These are phyloP conservation scores for Phaeoacremonium minimum DNA, from an alignment of 2,329 filamentous ascomycete species.

Conservation along the genomic window DNA sequence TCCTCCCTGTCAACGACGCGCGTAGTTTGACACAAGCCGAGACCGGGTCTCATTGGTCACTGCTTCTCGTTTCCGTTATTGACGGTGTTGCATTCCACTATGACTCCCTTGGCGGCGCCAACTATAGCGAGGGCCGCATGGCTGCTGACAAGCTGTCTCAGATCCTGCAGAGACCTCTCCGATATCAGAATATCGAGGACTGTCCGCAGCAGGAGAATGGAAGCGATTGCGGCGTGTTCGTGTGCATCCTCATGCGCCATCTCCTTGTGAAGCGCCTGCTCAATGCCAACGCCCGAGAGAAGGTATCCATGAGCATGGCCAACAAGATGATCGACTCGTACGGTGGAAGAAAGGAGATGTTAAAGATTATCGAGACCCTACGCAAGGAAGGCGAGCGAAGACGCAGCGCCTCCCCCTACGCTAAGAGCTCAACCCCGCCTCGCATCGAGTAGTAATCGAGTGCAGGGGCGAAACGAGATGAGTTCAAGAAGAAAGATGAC, in stretches of 20 bases:
- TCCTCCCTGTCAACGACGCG: constrained; percentile 92
- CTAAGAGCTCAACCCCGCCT: constrained; percentile 29
- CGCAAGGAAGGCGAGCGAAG: constrained; percentile 83
- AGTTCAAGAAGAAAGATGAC: no score
- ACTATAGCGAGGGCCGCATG: constrained; percentile 67
- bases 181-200: constrained; percentile 79
- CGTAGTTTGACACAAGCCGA: constrained; percentile 73
- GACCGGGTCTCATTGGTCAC: constrained; percentile 90
- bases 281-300: constrained; percentile 72
- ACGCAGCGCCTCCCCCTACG: constrained; percentile 34
- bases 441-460: constrained; percentile 33
- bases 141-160: constrained; percentile 65
- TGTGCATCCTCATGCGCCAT: constrained; percentile 92
- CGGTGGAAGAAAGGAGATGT: constrained; percentile 83
- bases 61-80: constrained; percentile 82
- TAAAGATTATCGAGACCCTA: constrained; percentile 81
- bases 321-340: constrained; percentile 78
- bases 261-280: constrained; percentile 82
- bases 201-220: constrained; percentile 88
- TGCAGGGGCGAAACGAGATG: neutral
- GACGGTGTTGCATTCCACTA: constrained; percentile 96
- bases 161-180: constrained; percentile 62
- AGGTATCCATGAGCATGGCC: constrained; percentile 90
- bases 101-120: constrained; percentile 76
- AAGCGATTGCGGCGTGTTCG: constrained; percentile 92